phyloP scores from a whole-genome alignment of 371 early-diverging fungal genomes.

The Circinella minor region DNA sequence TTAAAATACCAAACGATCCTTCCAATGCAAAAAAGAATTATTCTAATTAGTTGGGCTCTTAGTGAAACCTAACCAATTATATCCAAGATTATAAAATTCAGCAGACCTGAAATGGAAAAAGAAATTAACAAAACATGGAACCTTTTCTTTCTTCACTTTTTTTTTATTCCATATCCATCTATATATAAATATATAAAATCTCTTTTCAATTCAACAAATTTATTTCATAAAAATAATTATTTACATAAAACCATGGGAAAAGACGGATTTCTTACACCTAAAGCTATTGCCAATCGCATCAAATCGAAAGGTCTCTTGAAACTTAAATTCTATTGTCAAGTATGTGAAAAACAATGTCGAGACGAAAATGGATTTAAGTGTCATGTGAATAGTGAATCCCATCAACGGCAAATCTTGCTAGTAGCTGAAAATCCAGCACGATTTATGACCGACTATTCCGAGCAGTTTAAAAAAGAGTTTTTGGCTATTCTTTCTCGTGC shows the following conservation, averaged over 20 bases:
- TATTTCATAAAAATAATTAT: not conserved
- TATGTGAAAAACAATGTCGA: conserved; percentile 91
- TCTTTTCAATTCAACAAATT: not conserved
- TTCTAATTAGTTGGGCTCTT: no score
- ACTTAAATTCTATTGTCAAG: conserved; percentile 93
- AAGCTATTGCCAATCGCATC: conserved; percentile 84
- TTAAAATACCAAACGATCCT: no score
- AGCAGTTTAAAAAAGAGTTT: conserved; percentile 76
- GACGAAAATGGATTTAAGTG: conserved; percentile 98
- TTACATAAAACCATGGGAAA: conserved; percentile 63
- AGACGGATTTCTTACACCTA: conserved; percentile 79
- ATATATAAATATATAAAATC: not conserved
- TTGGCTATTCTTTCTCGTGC: conserved; percentile 73
- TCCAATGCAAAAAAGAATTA: no score
- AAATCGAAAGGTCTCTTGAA: conserved; percentile 95
- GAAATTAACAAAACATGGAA: no score
- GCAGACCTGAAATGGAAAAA: not conserved
- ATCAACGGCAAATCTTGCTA: conserved; percentile 91
- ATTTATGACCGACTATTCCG: conserved; percentile 73
- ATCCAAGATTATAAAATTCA: no score
- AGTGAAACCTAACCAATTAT: no score
- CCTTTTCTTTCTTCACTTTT: no score
- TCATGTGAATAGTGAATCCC: conserved; percentile 90
- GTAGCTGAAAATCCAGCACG: conserved; percentile 83
- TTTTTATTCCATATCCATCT: not conserved